A percentile compares a stretch with the other conserved stretches of the same genome.
Evolutionary conservation across 495 filamentous ascomycete genomes (phyloP).

Genomic region (Lepidopterella palustris): DNA sequence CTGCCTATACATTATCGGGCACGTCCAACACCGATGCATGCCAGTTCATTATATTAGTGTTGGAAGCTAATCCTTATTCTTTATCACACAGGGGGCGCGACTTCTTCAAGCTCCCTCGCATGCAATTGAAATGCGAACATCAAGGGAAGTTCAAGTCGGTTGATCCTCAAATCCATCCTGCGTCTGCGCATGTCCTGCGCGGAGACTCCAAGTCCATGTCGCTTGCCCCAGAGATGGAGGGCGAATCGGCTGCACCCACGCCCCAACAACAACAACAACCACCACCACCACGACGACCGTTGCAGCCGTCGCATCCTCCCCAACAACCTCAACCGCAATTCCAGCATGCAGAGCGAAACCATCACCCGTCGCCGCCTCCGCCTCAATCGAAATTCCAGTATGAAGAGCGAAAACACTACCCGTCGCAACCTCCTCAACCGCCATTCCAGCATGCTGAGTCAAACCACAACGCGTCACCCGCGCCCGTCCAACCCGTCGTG

Average conservation of each 20-base stretch:
- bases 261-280: background rate
- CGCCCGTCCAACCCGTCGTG: conserved; percentile 11
- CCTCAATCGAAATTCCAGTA: background rate
- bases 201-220: background rate
- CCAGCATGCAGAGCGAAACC: background rate
- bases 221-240: background rate
- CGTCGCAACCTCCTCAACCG: background rate
- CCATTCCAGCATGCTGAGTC: background rate
- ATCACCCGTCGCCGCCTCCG: background rate
- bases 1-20: no score
- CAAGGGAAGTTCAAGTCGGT: background rate
- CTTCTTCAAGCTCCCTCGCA: conserved; percentile 27
- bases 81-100: conserved; percentile 14
- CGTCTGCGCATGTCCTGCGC: background rate
- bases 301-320: no score
- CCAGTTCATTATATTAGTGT: no score
- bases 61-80: background rate
- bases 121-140: conserved; percentile 24
- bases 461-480: background rate
- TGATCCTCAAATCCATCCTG: background rate
- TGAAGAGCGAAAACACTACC: background rate
- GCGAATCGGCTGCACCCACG: background rate
- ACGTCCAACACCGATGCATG: no score
- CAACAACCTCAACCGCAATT: background rate
- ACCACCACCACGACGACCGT: background rate